Conservation (phyloP, 306 rosid genomes). For the Pyrus pyrifolia region DNA sequence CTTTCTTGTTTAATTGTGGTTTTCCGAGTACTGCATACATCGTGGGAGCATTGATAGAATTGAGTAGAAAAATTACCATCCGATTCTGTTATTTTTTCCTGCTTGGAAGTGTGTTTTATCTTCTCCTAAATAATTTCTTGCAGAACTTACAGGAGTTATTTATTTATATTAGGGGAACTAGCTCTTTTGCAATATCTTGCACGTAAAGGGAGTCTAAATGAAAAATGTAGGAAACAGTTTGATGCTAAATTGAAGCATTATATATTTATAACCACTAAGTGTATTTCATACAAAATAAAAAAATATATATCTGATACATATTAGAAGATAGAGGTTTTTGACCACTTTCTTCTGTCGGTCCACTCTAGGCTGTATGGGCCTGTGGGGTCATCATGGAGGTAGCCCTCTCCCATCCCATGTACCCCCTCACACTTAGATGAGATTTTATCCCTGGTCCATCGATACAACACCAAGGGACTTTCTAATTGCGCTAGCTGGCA, state of each 20-base stretch:
- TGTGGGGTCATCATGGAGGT: neutral
- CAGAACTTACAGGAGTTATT: neutral
- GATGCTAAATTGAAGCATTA: no score
- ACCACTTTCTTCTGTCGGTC: neutral
- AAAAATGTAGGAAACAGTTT: neutral
- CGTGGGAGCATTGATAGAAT: neutral
- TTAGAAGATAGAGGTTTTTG: neutral
- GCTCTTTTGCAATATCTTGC: neutral
- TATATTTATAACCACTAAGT: no score
- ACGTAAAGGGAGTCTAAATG: neutral
- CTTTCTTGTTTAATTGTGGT: constrained; percentile 2
- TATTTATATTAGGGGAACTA: neutral
- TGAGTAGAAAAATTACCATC: neutral
- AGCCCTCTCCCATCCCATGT: neutral
- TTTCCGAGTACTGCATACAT: neutral
- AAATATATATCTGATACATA: no score
- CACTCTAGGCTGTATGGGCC: neutral
- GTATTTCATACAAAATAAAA: no score
- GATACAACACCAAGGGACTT: neutral
- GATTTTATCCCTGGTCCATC: neutral
- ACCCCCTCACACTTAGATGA: no score
- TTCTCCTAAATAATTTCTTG: neutral
- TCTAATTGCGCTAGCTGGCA: neutral
- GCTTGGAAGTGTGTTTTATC: neutral
- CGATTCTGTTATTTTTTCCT: neutral